These are phyloP conservation scores for Gamsiella multidivaricata DNA, from an alignment of 192 early-diverging fungal species.

Conservation along the genomic window DNA sequence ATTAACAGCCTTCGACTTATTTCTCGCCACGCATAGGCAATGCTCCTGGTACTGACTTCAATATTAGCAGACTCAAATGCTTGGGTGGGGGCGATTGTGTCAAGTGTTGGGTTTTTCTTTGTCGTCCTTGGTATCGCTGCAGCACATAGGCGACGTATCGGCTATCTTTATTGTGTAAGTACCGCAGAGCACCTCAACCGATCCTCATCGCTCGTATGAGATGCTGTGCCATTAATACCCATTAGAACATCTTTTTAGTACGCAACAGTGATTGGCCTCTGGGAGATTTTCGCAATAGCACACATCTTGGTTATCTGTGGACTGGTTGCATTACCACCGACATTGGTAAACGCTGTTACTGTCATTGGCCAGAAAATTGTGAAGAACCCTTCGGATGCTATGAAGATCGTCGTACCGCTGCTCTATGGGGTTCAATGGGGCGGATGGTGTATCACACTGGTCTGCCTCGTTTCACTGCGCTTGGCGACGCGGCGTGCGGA, in stretches of 20 bases:
- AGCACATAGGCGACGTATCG: slow-evolving; percentile 24
- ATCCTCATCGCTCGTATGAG: not conserved
- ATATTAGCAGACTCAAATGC: slow-evolving; percentile 35
- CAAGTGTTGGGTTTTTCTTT: slow-evolving; percentile 7
- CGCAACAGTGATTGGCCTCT: slow-evolving; percentile 29
- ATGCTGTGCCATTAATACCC: too few relatives aligned
- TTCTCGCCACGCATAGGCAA: slow-evolving; percentile 8
- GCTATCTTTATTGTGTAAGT: slow-evolving; percentile 32
- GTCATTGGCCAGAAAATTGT: slow-evolving; percentile 23
- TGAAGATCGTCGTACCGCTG: slow-evolving; percentile 15
- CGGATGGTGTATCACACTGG: slow-evolving; percentile 15
- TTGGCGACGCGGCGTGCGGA: not conserved
- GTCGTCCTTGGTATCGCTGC: slow-evolving; percentile 26
- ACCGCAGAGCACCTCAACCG: not conserved
- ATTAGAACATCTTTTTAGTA: slow-evolving; percentile 13
- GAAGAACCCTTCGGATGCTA: not conserved
- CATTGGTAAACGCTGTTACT: not conserved
- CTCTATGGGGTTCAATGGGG: slow-evolving; percentile 20
- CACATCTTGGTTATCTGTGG: slow-evolving; percentile 38
- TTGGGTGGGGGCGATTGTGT: slow-evolving; percentile 29
- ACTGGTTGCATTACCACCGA: slow-evolving; percentile 4
- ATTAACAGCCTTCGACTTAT: not conserved
- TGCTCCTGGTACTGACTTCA: slow-evolving; percentile 26
- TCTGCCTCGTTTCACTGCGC: slow-evolving; percentile 13
- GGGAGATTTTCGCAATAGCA: slow-evolving; percentile 34